Percentiles rank a stretch among this genome's conserved stretches.
Conservation (phyloP, 306 rosid genomes). For the Castanospermum australe region DNA sequence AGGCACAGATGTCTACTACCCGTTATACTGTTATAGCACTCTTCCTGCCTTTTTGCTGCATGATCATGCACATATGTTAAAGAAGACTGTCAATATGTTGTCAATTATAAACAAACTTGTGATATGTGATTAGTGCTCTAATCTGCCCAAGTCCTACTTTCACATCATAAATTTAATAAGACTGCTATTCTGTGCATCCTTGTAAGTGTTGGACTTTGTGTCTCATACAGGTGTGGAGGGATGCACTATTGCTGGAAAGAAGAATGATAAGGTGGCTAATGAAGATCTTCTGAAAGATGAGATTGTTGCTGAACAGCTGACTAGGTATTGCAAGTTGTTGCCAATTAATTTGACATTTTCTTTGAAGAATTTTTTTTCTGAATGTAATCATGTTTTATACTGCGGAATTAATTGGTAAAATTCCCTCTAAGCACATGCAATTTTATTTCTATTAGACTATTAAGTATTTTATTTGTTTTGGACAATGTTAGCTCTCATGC, state of each 20-base stretch:
- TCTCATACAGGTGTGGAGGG: slow-evolving; percentile 37
- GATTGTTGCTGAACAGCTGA: slow-evolving; percentile 89
- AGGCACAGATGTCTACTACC: neutral
- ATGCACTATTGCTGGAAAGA: slow-evolving; percentile 37
- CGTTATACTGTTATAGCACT: neutral
- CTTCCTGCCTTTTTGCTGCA: neutral
- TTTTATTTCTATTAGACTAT: neutral
- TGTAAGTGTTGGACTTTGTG: slow-evolving; percentile 25
- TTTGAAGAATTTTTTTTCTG: neutral
- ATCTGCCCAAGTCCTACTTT: neutral
- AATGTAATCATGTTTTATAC: neutral
- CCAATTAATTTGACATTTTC: neutral
- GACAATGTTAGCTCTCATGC: neutral
- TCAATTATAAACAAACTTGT: neutral
- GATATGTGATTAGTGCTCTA: neutral
- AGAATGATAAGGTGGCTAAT: slow-evolving; percentile 35
- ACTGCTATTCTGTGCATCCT: neutral
- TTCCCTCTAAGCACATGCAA: neutral
- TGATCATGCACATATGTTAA: neutral
- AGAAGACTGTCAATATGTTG: neutral
- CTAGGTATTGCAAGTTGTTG: slow-evolving; percentile 57
- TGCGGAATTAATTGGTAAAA: slow-evolving; percentile 9
- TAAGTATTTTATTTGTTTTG: neutral
- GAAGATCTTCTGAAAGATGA: slow-evolving; percentile 70
- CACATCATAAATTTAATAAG: neutral